A percentile compares a stretch with the other conserved stretches of the same genome.
Conservation (phyloP, 192 early-diverging fungal species). For the Podila horticola region DNA sequence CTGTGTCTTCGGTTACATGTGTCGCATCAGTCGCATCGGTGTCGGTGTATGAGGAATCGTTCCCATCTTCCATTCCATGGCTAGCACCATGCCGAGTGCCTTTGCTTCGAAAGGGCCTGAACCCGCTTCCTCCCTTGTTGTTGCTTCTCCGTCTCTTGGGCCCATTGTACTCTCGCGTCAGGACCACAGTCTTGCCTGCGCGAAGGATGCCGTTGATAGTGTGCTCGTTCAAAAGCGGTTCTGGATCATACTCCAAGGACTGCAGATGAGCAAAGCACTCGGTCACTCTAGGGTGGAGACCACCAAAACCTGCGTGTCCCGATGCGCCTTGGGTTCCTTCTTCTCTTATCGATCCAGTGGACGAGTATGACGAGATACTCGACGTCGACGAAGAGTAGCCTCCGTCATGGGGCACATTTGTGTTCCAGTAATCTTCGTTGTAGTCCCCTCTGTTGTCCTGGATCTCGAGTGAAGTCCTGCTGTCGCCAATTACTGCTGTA, state of each 20-base stretch:
- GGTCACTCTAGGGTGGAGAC: conserved; percentile 23
- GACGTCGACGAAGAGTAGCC: conserved; percentile 42
- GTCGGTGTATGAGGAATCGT: conserved; percentile 30
- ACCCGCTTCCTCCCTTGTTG: conserved; percentile 5
- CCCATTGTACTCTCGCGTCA: conserved; percentile 60
- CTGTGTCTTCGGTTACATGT: too few relatives aligned
- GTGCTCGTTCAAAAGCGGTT: conserved; percentile 56
- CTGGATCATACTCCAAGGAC: conserved; percentile 59
- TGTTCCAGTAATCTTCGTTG: conserved; percentile 49
- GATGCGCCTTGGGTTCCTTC: not conserved
- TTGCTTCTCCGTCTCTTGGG: conserved; percentile 10
- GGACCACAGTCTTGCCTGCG: conserved; percentile 54
- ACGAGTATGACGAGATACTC: conserved; percentile 26
- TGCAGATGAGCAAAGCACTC: conserved; percentile 62
- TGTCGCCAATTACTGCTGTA: not conserved
- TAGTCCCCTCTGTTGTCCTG: conserved; percentile 14
- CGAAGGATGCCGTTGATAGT: conserved; percentile 57
- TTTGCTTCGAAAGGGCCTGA: too few relatives aligned
- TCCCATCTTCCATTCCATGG: conserved; percentile 21
- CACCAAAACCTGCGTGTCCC: conserved; percentile 8
- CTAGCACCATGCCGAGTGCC: conserved; percentile 4
- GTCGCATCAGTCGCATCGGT: conserved; percentile 11
- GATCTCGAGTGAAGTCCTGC: not conserved
- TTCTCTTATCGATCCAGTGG: conserved; percentile 14
- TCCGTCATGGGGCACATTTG: conserved; percentile 35